Evolutionary conservation across 371 early-diverging fungal genomes (phyloP), one percentile per base, ranked within the genome.

Genomic region (Mortierella sp.): DNA sequence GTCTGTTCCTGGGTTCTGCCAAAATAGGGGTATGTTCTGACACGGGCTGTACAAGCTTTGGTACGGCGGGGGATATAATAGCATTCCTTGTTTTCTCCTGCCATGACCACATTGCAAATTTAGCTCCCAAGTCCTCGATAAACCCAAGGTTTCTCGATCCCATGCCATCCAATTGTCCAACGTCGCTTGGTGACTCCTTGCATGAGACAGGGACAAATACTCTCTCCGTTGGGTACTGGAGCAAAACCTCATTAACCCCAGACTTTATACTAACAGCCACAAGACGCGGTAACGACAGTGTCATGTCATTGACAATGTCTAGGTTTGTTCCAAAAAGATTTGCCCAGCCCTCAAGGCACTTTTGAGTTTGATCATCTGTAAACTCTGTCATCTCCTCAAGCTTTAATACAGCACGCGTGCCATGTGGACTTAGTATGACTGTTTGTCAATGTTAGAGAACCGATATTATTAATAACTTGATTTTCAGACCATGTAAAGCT

Each of bases 21-120:
- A 75, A 52, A 14, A 75, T 70, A 22, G 75, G 76, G 2, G 73
- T 66, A 32, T 72, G 69, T 5, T 81, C 81, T 12, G 76, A 61
- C 14, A 75, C 68, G n/a, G 81, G 70, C 28, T 68, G 75, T n/a
- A 75, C 66, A 5, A 81, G 76, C 43, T 75, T 81, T 18, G 81
- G 81, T 11, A 81, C 81, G 0, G 75, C 69, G 1, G 81, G 81
- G 1, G 76, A 72, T 37, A 66, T 64, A 40, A 75, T 75, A 0
- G 81, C 73, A 52, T 81, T 81, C 60, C 76, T 71, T 18, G 81
- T 72, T 54, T 69, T 75, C 62, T 81, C 81, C 22, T 81, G 81
- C 81, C 81, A 81, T 5, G 76, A 69, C 81, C 81, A 81, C 35
- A 72, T n/a, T 5, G 76, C 76, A 60, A 75, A 81, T 28, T 81